Base-by-base conservation (phyloP, 352 stramenopile genomes). In the Pythium biforme region DNA sequence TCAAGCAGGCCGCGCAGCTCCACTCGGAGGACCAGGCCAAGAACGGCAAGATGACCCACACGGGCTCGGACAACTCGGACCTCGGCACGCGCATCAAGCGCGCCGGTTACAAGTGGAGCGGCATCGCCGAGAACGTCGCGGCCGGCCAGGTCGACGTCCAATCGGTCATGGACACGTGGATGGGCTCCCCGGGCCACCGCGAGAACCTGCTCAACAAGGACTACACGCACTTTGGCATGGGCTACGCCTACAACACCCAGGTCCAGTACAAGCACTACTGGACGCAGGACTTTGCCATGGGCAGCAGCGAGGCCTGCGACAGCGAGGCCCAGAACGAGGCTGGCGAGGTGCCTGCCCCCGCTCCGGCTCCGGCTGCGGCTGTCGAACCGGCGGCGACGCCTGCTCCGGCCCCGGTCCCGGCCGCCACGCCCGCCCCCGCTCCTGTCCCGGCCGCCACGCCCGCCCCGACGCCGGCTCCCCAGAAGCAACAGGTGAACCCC, bases 271-370 rank as follows among this genome's bases (percentile, higher is more conserved):
- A 64, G 9, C 68, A 78, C 59, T 90, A 74, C 61, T 88, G 81
- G 77, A 87, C 75, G 27, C 78, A 90, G 54, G 62, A 86, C 59
- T 90, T 88, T 48, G 76, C 66, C 50, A 54, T 45, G 3, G 60
- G 74, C 43, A 60, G 17, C 33, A 72, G 23, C 26, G 76, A 87
- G 40, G 25, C 55, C 11, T 68, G 66, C 40, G 73, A 71, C 55
- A 59, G 60, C 40, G 47, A 50, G 12, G 46, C 39, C 20, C 51
- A 55, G 48, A 59, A 55, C 40, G 62, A 64, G 14, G 48, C 45
- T 6, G 55, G 55, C n/a, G 43, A 50, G 11, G 61, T 31, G 31
- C 59, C 49, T 1, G 41, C 47, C 5, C 52, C 64, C 4, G 54
- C 46, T 10, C 45, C 67, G 5, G 34, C 43, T 27, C 45, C 55